Base-by-base conservation (phyloP, 2,329 filamentous ascomycete genomes). In the Lecanicillium sp. region DNA sequence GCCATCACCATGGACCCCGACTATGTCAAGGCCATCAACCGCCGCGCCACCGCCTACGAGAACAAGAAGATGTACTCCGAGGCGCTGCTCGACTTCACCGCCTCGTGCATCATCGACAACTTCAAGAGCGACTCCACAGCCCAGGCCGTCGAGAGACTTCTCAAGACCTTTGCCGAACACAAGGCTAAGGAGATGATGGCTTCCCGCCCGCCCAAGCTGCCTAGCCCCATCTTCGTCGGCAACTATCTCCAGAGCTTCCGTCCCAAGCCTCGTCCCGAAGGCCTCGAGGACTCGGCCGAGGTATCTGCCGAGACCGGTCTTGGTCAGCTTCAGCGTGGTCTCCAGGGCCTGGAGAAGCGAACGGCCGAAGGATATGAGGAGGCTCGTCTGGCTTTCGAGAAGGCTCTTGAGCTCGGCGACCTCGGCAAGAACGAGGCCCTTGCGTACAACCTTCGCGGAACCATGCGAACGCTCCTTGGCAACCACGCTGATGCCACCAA, bases 231-330 rank as follows among this genome's bases (percentile, higher is more conserved):
- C 11, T 98, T 97, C 53, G 89, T 98, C 49, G 87, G 88, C 58
- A 98, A 98, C 72, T 98, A 98, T 64, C 82, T 98, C 22, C 90
- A 97, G 68, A 97, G 90, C 69, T 98, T 98, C 84, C 84, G 92
- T 44, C 72, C 81, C 43, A 86, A 84, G 68, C 72, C 79, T 34
- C 76, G 87, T 2, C 90, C 92, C 4, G 78, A 72, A 45, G 90
- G 87, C 11, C 71, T 98, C 37, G 88, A 90, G 44, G 87, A 94
- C 50, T 74, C 79, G 7, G 79, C 72, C n/a, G 87, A 94, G 49
- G 64, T 96, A 35, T 65, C 78, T 30, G 79, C 89, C 51, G 79
- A 83, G 33, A 86, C 80, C 33, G 90, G 89, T 52, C 84, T 84
- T 68, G 89, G 84, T 29, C 84, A 94, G 61, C 66, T 98, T 56